phyloP scores from a whole-genome alignment of 1,284 basidiomycete species.

The Neolentinus lepideus region DNA sequence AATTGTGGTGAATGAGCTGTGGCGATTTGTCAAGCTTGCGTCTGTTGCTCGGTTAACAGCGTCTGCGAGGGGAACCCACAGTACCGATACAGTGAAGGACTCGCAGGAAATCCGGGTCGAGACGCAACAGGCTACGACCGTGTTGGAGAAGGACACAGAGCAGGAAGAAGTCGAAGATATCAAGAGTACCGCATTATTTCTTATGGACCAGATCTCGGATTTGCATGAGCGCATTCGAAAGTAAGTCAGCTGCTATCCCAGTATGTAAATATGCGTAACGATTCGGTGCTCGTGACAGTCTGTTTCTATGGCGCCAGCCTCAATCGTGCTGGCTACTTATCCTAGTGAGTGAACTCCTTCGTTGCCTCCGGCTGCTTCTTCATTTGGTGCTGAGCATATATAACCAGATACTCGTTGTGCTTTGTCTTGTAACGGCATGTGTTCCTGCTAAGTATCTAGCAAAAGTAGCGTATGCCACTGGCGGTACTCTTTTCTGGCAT shows the following conservation, averaged over 20 bases:
- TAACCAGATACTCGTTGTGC: constrained; percentile 24
- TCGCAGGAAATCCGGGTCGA: neutral
- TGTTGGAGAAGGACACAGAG: constrained; percentile 27
- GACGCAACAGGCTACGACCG: constrained; percentile 11
- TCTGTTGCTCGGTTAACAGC: neutral
- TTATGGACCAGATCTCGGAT: constrained; percentile 44
- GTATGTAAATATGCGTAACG: neutral
- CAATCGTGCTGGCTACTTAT: constrained; percentile 39
- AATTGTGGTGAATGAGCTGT: constrained; percentile 44
- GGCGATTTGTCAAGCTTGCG: constrained; percentile 36
- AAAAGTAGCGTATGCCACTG: constrained; percentile 36
- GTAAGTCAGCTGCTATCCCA: constrained; percentile 27
- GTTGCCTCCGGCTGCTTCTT: neutral
- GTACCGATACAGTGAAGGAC: neutral
- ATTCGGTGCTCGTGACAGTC: constrained; percentile 25
- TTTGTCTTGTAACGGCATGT: constrained; percentile 33
- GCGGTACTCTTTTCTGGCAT: constrained; percentile 59
- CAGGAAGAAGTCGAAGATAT: constrained; percentile 33
- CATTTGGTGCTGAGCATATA: constrained; percentile 3
- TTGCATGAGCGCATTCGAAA: constrained; percentile 62
- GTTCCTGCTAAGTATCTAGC: constrained; percentile 43
- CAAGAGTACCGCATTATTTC: constrained; percentile 32
- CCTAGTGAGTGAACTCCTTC: constrained; percentile 26
- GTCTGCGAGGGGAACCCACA: too few relatives aligned
- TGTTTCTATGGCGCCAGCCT: constrained; percentile 58